Percentiles rank a stretch among this genome's conserved stretches.
Conservation (phyloP, 2,329 filamentous ascomycete species). For the Lachnum nothofagi region DNA sequence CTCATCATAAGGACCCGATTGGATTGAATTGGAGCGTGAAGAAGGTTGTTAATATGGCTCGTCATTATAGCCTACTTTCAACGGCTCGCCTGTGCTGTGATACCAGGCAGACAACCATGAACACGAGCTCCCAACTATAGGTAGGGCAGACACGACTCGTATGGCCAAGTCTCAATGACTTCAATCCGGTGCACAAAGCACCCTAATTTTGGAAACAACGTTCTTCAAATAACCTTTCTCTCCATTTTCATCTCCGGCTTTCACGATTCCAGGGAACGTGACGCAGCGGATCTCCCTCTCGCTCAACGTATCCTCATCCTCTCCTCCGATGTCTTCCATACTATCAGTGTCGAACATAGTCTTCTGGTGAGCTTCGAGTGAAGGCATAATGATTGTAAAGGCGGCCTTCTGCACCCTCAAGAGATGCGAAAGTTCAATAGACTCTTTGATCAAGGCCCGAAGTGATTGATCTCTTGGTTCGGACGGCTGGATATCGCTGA, state of each 20-base stretch:
- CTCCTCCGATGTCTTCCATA: conserved; percentile 63
- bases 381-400: conserved; percentile 52
- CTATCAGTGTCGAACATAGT: conserved; percentile 51
- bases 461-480: conserved; percentile 48
- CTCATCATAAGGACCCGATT: neutral
- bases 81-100: neutral
- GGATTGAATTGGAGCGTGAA: neutral
- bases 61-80: neutral
- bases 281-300: conserved; percentile 55
- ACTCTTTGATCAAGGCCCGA: conserved; percentile 46
- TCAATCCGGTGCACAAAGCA: conserved; percentile 46
- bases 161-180: neutral
- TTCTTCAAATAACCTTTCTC: conserved; percentile 56
- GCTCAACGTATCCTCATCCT: conserved; percentile 51
- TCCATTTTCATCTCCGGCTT: conserved; percentile 60
- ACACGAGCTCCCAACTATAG: neutral
- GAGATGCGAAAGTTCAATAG: conserved; percentile 52
- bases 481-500: conserved; percentile 34
- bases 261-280: conserved; percentile 60
- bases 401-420: conserved; percentile 55
- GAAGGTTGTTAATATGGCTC: neutral
- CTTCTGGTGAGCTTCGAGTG: conserved; percentile 45
- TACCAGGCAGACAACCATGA: neutral
- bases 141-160: neutral
- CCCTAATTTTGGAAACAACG: conserved; percentile 61